phyloP scores from a whole-genome alignment of 768 basidiomycete species.

The Mycena metata region DNA sequence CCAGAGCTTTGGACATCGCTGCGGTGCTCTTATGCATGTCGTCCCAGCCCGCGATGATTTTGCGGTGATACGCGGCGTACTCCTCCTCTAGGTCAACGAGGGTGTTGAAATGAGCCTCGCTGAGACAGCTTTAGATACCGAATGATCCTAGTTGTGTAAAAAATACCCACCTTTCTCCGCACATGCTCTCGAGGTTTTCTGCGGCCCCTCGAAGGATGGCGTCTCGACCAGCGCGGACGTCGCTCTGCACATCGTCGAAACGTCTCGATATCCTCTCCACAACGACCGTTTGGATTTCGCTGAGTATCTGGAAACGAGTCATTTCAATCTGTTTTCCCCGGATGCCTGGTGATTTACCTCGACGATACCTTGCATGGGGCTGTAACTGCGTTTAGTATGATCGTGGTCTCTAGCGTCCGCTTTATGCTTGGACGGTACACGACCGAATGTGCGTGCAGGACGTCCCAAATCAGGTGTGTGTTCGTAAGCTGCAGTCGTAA shows the following conservation, averaged over 20 bases:
- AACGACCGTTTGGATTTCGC: conserved; percentile 65
- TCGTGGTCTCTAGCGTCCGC: conserved; percentile 17
- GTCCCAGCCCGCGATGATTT: conserved; percentile 56
- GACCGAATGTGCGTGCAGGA: conserved; percentile 13
- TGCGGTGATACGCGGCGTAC: conserved; percentile 60
- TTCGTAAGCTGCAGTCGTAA: conserved; percentile 17
- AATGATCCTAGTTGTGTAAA: conserved; percentile 1
- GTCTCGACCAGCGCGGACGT: conserved; percentile 59
- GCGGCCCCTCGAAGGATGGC: conserved; percentile 62
- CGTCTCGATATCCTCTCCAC: conserved; percentile 59
- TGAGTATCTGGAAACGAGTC: conserved; percentile 55
- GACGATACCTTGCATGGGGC: conserved; percentile 51
- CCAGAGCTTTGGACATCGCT: conserved; percentile 51
- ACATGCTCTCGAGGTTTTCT: conserved; percentile 60
- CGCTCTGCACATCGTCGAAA: conserved; percentile 62
- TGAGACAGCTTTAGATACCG: conserved; percentile 40
- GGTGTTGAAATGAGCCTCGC: conserved; percentile 64
- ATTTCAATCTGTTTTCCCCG: neutral
- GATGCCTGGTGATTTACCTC: conserved; percentile 50
- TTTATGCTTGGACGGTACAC: conserved; percentile 7
- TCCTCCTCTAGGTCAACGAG: conserved; percentile 69
- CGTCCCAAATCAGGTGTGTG: conserved; percentile 21
- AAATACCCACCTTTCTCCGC: conserved; percentile 55
- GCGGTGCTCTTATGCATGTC: conserved; percentile 57
- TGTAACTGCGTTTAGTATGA: conserved; percentile 16